These are phyloP conservation scores for Puccinia coronata DNA, from an alignment of 1,284 basidiomycete genomes.

Conservation along the genomic window DNA sequence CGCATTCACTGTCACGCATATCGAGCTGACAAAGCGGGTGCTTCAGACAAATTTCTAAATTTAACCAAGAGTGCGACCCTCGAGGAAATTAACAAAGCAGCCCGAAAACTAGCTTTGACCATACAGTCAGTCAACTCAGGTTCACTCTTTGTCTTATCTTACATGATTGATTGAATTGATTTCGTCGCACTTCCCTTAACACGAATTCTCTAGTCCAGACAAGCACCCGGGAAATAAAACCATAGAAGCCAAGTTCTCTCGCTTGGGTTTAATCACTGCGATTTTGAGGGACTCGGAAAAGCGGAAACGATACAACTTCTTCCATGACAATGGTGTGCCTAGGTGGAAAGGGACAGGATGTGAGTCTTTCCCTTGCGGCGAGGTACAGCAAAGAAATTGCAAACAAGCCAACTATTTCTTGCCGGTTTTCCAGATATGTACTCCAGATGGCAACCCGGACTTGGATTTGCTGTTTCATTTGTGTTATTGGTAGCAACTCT, in stretches of 20 bases:
- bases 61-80: conserved; percentile 58
- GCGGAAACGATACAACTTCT: conserved; percentile 78
- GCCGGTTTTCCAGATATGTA: conserved; percentile 73
- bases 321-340: conserved; percentile 86
- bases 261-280: conserved; percentile 78
- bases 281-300: conserved; percentile 76
- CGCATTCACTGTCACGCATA: neutral
- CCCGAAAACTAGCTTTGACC: conserved; percentile 73
- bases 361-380: conserved; percentile 28
- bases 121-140: conserved; percentile 70
- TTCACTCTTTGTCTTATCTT: neutral
- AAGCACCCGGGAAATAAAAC: conserved; percentile 82
- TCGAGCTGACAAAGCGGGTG: neutral
- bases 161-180: conserved; percentile 10
- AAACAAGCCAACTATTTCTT: neutral
- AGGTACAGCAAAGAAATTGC: neutral
- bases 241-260: conserved; percentile 80
- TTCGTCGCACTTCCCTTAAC: neutral
- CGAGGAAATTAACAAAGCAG: conserved; percentile 77
- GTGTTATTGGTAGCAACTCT: conserved; percentile 71
- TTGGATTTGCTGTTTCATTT: conserved; percentile 75
- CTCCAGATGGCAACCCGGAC: conserved; percentile 83
- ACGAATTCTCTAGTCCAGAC: conserved; percentile 70
- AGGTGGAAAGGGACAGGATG: conserved; percentile 69
- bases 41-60: conserved; percentile 55